A percentile compares a stretch with the other conserved stretches of the same genome.
Evolutionary conservation across 768 basidiomycete species (phyloP).

Genomic region (Suillus alpinus): DNA sequence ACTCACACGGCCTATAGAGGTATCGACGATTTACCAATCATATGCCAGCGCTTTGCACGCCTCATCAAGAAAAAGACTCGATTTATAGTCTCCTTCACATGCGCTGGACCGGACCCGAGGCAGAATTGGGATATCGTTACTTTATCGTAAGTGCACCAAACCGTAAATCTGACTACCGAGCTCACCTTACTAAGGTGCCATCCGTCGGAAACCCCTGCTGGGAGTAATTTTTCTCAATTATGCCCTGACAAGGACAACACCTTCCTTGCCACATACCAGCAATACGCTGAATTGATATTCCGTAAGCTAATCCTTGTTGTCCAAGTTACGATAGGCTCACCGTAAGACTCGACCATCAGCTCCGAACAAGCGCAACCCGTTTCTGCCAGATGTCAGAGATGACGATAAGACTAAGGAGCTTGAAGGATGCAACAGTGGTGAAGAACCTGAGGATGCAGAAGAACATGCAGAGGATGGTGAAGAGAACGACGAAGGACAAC

Average conservation of each 20-base stretch:
- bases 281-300: slow-evolving; percentile 3
- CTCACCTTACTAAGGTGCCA: slow-evolving; percentile 1
- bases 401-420: not conserved
- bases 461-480: not conserved
- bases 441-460: not conserved
- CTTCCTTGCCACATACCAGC: not conserved
- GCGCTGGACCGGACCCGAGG: slow-evolving; percentile 4
- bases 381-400: not conserved
- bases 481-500: not conserved
- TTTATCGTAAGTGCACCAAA: not conserved
- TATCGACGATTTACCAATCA: slow-evolving; percentile 3
- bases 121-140: slow-evolving; percentile 6
- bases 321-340: not conserved
- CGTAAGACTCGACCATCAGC: not conserved
- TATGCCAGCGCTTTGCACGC: not conserved
- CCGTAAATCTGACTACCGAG: not conserved
- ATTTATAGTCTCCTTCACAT: slow-evolving; percentile 2
- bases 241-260: slow-evolving; percentile 5
- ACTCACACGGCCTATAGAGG: not conserved
- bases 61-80: not conserved
- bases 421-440: not conserved
- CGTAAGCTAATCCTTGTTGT: not conserved
- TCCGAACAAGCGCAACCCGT: not conserved
- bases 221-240: not conserved
- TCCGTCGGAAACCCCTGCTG: not conserved